Base-by-base conservation (phyloP, 148 eudicot genomes). In the Bassia scoparia region DNA sequence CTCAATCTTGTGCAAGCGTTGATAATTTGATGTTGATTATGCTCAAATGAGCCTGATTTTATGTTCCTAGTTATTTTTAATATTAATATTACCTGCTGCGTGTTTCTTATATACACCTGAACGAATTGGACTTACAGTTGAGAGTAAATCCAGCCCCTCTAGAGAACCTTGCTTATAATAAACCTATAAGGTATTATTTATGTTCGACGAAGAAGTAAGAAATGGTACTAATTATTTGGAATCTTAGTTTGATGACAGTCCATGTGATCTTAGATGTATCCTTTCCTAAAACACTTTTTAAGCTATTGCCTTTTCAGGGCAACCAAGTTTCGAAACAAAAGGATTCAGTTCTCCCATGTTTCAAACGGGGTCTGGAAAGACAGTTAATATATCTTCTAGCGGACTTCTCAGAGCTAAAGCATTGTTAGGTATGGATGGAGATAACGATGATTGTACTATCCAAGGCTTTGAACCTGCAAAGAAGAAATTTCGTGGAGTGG, bases 311-410 rank as follows among this genome's bases (percentile, higher is more conserved):
- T 34, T 76, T 74, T 79, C 85, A 85, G 90, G 88, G 9, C 77
- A 80, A 52, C 66, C 69, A 33, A 29, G 71, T 74, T 50, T 18
- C 59, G 63, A 61, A 60, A 72, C 73, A 46, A 49, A 74, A 37
- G 84, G 78, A 55, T 60, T 54, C 59, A 71, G 61, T 50, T 71
- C 77, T 52, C 79, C 83, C 56, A 84, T 91, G 89, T 91, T 95
- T 83, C 91, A 89, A 81, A 91, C 99, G 44, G 99, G 88, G 38
- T 89, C 94, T 8, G 99, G 97, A 70, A 91, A 89, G 81, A 71
- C 63, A 38, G 97, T 95, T 68, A 84, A 81, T 38, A 78, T 92
- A 78, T 91, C 92, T 78, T 79, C 90, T 56, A 76, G 82, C 59
- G 97, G 97, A 68, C 81, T 95, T 63, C 72, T 68, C 44, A 87